These are phyloP conservation scores for Dioscorea dumetorum DNA, from an alignment of 106 monocot species.

Conservation along the genomic window DNA sequence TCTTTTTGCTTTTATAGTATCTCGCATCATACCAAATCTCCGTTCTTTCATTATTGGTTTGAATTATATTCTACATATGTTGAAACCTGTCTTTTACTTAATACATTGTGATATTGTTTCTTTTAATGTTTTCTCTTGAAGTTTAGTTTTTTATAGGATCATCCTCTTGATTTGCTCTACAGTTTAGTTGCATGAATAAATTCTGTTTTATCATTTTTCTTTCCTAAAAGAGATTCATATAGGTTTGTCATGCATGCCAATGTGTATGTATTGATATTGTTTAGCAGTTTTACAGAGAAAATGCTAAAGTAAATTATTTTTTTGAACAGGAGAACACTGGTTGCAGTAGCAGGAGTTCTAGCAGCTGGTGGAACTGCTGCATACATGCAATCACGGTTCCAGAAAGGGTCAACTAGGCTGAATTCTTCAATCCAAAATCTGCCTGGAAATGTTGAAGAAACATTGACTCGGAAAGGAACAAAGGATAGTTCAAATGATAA, in stretches of 20 bases:
- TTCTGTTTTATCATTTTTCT: slow-evolving; percentile 1
- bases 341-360: slow-evolving; percentile 51
- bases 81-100: too few relatives aligned
- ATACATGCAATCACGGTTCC: slow-evolving; percentile 36
- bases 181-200: too few relatives aligned
- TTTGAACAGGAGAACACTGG: slow-evolving; percentile 68
- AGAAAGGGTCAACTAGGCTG: slow-evolving; percentile 11
- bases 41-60: too few relatives aligned
- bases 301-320: neutral
- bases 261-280: neutral
- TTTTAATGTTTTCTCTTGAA: too few relatives aligned
- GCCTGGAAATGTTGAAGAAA: slow-evolving; percentile 5
- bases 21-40: too few relatives aligned
- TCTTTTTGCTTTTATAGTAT: too few relatives aligned
- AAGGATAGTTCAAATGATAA: slow-evolving; percentile 15
- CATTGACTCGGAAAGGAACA: slow-evolving; percentile 32
- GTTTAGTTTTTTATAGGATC: too few relatives aligned
- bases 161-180: too few relatives aligned
- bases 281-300: neutral
- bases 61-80: too few relatives aligned
- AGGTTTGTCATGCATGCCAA: neutral
- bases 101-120: too few relatives aligned
- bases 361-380: slow-evolving; percentile 77
- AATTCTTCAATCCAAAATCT: slow-evolving; percentile 7
- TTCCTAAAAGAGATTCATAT: neutral